Evolutionary conservation across 768 basidiomycete species (phyloP).

Genomic region (Collybia sp.): DNA sequence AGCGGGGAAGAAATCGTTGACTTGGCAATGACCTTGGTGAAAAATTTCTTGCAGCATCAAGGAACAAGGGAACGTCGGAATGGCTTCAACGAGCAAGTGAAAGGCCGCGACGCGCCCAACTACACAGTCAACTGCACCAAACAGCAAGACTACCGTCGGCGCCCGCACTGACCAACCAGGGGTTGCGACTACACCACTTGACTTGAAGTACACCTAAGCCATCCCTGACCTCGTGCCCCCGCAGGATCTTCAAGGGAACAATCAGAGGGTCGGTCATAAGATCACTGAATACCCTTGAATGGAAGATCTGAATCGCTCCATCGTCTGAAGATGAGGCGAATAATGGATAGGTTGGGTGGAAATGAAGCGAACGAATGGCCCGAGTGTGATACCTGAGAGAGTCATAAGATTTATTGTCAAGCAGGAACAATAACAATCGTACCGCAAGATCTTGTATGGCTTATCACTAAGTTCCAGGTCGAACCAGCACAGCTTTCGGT

Average conservation of each 20-base stretch:
- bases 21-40: too few species aligned
- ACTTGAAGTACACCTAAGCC: constrained; percentile 90
- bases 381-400: constrained; percentile 79
- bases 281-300: constrained; percentile 90
- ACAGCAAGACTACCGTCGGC: constrained; percentile 86
- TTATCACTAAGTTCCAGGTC: constrained; percentile 95
- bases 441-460: constrained; percentile 96
- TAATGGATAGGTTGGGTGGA: constrained; percentile 92
- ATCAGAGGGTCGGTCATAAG: constrained; percentile 97
- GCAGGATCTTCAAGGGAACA: constrained; percentile 93
- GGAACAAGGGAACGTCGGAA: not conserved
- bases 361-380: constrained; percentile 89
- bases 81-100: not conserved
- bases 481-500: constrained; percentile 98
- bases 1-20: too few species aligned
- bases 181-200: constrained; percentile 83
- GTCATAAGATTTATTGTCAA: constrained; percentile 6
- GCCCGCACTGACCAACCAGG: constrained; percentile 91
- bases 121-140: constrained; percentile 69
- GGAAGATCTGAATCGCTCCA: constrained; percentile 96
- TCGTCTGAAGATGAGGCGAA: constrained; percentile 98
- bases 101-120: constrained; percentile 1
- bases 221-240: constrained; percentile 83
- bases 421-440: constrained; percentile 17
- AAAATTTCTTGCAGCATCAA: constrained; percentile 2